Base-by-base conservation (phyloP, 768 basidiomycete genomes). In the Epithele typhae region DNA sequence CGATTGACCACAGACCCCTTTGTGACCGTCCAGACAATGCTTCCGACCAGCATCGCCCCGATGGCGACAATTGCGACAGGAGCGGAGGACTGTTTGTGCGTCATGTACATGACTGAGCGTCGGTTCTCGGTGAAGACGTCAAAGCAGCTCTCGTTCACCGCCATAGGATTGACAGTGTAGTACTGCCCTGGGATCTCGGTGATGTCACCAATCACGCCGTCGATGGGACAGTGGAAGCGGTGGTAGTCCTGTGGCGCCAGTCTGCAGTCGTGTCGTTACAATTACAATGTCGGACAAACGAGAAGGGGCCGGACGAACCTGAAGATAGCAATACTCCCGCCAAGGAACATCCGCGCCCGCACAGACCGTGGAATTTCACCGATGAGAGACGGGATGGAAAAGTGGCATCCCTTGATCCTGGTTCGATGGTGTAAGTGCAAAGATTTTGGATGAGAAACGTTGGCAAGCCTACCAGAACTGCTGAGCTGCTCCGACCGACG, bases 181-280 rank as follows among this genome's bases (percentile, higher is more conserved):
- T 80, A 82, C 48, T 81, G 69, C 2, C 81, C 81, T 0, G 73
- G 68, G 4, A 81, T 68, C 53, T 80, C 64, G 3, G 49, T 64
- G 6, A 69, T 57, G 30, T 74, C 70, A 9, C 71, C 65, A 17
- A 82, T 61, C 10, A 68, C 72, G 30, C 73, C 81, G 43, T 82
- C 81, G 22, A 84, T 67, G 12, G 85, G 84, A 25, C 76, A 76
- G 52, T 88, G 87, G 73, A 85, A 89, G 12, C 87, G 79, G 59
- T 91, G 88, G 56, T 90, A 90, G 59, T 91, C 88, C 8, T 81
- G 75, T 0, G 87, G 90, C 0, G 90, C 87, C 15, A 92, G 77
- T 7, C 62, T 59, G 41, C 6, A 9, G 12, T 7, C 27, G 27
- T 14, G 27, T 30, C 8, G n/a, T n/a, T n/a, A n/a, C n/a, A n/a